phyloP scores from a whole-genome alignment of 108 stramenopile species.

The Cyclotella baltica region DNA sequence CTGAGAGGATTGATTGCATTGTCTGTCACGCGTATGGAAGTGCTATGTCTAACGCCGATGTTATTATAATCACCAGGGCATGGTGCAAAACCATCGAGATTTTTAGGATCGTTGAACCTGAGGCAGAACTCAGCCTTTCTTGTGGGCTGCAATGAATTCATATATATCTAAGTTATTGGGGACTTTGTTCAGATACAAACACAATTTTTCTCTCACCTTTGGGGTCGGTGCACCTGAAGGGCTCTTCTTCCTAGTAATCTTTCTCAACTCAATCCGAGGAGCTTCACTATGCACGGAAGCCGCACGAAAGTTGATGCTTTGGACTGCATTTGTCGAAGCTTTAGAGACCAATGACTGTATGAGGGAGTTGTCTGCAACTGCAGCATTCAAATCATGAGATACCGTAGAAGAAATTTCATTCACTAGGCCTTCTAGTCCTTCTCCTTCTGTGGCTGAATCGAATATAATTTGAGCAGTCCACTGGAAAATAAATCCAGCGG shows the following conservation, averaged over 20 bases:
- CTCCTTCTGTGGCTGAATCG: neutral
- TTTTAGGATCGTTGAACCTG: neutral
- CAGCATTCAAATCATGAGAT: neutral
- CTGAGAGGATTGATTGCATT: neutral
- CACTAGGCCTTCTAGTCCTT: too few species aligned
- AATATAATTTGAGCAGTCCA: neutral
- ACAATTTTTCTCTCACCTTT: neutral
- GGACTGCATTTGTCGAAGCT: neutral
- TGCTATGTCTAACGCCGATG: neutral
- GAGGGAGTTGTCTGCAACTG: neutral
- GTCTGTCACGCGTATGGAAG: neutral
- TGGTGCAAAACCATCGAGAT: neutral
- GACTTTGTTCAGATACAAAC: neutral
- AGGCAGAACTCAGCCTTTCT: neutral
- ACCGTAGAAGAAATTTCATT: neutral
- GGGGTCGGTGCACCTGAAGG: neutral
- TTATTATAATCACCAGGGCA: neutral
- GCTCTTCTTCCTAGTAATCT: neutral
- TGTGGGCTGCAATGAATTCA: neutral
- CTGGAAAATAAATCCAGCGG: neutral
- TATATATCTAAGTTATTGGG: neutral
- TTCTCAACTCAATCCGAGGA: neutral
- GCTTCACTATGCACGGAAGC: neutral
- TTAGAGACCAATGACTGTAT: neutral
- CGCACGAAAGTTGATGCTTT: neutral